Evolutionary conservation across 306 rosid species (phyloP).

Genomic region (Prunus kanzakura): DNA sequence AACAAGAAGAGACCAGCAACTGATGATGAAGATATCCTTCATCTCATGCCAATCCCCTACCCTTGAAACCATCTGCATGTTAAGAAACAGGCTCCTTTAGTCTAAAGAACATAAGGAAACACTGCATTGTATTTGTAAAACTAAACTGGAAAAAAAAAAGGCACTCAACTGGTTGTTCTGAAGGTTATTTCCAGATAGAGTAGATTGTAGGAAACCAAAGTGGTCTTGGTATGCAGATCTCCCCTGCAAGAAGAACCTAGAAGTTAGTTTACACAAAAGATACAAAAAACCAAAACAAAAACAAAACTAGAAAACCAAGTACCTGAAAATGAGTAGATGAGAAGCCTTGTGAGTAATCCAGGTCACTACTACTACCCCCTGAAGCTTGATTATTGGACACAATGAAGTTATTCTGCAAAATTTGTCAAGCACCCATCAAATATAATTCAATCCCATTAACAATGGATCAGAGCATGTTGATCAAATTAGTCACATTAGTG

Average conservation of each 20-base stretch:
- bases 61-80: conserved; percentile 68
- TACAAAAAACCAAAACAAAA: neutral
- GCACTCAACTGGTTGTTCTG: conserved; percentile 56
- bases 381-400: conserved; percentile 47
- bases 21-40: conserved; percentile 2
- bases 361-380: conserved; percentile 44
- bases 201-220: conserved; percentile 50
- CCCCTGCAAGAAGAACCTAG: conserved; percentile 46
- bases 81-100: conserved; percentile 7
- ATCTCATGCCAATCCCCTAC: conserved; percentile 44
- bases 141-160: neutral
- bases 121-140: neutral
- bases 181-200: conserved; percentile 55
- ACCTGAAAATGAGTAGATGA: conserved; percentile 85
- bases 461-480: neutral
- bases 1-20: conserved; percentile 12
- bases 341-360: conserved; percentile 74
- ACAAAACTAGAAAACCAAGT: conserved; percentile 7
- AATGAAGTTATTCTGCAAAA: conserved; percentile 48
- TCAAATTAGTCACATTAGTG: neutral
- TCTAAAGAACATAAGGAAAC: conserved; percentile 6
- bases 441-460: neutral
- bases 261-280: neutral
- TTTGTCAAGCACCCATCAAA: conserved; percentile 10
- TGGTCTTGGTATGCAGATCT: conserved; percentile 63